Evolutionary conservation across 2,329 filamentous ascomycete genomes (phyloP), one percentile per base, ranked within the genome.

Genomic region (Parastagonospora avenae): DNA sequence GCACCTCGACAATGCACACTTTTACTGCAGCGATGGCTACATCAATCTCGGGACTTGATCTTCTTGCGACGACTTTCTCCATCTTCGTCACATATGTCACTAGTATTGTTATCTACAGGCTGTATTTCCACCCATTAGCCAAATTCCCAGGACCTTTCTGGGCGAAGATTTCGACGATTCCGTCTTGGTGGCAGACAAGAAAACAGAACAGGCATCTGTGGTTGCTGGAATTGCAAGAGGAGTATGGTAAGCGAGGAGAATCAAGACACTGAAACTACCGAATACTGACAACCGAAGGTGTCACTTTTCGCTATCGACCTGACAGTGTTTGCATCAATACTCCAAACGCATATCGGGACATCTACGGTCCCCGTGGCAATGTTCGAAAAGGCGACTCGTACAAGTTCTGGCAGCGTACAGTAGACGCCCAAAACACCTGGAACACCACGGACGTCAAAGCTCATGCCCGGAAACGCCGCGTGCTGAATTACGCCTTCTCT

Each of bases 311-410:
- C 19, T 89, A 86, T 62, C 87, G 87, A 0, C 90, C 90, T 38
- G 89, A 90, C 72, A 85, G 83, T 56, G 75, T 95, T 37, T 88
- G 86, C 0, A 84, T 93, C 76, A 91, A 92, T 77, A 85, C 84
- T 52, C 83, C 82, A 51, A 79, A 50, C 47, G 74, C 74, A 1
- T 63, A 76, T 39, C 72, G 73, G 42, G 73, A 73, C 19, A 79
- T 81, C 53, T 80, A 80, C 53, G 70, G 75, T 38, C 68, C 70
- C 54, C 68, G 70, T 33, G 70, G 74, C 35, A 78, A 79, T 54
- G 72, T 79, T n/a, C 73, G 70, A 27, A 80, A 80, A 46, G 68
- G 71, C 5, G 60, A 72, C 19, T 77, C 74, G 50, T 80, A 80
- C 60, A 60, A 66, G 16, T 69, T 74, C 8, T 76, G 78, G 63